Evolutionary conservation across 2,329 filamentous ascomycete genomes (phyloP).

Genomic region (Ceratocystis eucalypticola): DNA sequence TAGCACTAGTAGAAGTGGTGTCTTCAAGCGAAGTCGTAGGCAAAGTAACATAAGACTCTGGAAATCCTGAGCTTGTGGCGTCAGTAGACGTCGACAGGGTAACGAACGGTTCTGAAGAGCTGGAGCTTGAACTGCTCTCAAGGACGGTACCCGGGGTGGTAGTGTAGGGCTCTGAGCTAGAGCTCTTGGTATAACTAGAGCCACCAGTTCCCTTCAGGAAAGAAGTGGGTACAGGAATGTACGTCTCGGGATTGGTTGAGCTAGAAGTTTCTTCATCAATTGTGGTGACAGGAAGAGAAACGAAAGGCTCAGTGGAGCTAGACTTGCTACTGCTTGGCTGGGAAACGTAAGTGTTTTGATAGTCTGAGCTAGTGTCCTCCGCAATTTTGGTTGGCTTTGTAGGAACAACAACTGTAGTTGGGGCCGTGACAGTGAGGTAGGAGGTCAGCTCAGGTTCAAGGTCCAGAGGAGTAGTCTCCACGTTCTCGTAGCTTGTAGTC

Average conservation of each 20-base stretch:
- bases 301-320: neutral
- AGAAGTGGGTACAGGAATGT: neutral
- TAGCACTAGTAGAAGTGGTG: neutral
- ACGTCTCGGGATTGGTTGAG: neutral
- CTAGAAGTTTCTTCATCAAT: neutral
- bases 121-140: neutral
- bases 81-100: neutral
- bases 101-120: neutral
- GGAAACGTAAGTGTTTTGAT: neutral
- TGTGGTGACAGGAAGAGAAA: neutral
- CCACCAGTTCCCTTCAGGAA: neutral
- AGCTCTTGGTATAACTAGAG: neutral
- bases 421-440: constrained; percentile 22
- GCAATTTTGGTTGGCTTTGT: neutral
- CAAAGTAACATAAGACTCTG: neutral
- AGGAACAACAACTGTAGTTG: constrained; percentile 23
- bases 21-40: neutral
- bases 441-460: neutral
- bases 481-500: neutral
- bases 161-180: neutral
- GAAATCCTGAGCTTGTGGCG: neutral
- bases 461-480: neutral
- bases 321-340: neutral
- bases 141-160: neutral
- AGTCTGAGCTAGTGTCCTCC: neutral